phyloP scores from a whole-genome alignment of 495 filamentous ascomycete genomes.

The Lepraria neglecta region DNA sequence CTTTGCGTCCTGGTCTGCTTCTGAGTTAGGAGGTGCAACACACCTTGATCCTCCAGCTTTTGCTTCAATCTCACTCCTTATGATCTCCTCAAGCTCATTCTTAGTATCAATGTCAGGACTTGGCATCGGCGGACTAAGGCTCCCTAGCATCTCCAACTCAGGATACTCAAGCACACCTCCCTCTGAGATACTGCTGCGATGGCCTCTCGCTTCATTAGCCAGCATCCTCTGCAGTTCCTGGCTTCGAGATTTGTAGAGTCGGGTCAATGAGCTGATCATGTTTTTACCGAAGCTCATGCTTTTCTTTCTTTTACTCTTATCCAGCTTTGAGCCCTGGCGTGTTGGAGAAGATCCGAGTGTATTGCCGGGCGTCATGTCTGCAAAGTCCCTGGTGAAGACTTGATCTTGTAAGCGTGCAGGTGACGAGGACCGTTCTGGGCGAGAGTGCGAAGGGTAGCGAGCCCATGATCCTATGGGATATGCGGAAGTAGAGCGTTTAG shows the following conservation, averaged over 20 bases:
- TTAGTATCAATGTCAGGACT: conserved; percentile 11
- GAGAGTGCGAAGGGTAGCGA: conserved; percentile 23
- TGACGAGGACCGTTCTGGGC: conserved; percentile 18
- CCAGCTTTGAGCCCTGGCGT: background rate
- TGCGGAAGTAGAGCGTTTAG: conserved; percentile 13
- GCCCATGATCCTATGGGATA: conserved; percentile 20
- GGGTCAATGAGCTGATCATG: conserved; percentile 15
- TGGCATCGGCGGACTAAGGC: conserved; percentile 11
- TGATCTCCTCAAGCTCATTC: background rate
- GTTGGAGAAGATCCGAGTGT: background rate
- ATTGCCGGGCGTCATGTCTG: background rate
- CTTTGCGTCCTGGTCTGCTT: conserved; percentile 2
- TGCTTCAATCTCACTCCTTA: background rate
- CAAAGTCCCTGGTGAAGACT: conserved; percentile 24
- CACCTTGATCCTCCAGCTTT: background rate
- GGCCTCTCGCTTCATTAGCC: conserved; percentile 18
- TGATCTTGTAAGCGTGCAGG: conserved; percentile 20
- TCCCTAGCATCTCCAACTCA: conserved; percentile 22
- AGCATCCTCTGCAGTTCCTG: conserved; percentile 18
- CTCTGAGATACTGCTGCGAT: conserved; percentile 22
- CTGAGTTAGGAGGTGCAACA: no score
- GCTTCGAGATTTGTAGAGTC: conserved; percentile 25
- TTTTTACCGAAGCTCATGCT: conserved; percentile 21
- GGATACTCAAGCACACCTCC: conserved; percentile 23
- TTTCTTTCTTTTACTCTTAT: conserved; percentile 16